Conservation (phyloP, 2,329 filamentous ascomycete genomes). For the Fusarium clavum region DNA sequence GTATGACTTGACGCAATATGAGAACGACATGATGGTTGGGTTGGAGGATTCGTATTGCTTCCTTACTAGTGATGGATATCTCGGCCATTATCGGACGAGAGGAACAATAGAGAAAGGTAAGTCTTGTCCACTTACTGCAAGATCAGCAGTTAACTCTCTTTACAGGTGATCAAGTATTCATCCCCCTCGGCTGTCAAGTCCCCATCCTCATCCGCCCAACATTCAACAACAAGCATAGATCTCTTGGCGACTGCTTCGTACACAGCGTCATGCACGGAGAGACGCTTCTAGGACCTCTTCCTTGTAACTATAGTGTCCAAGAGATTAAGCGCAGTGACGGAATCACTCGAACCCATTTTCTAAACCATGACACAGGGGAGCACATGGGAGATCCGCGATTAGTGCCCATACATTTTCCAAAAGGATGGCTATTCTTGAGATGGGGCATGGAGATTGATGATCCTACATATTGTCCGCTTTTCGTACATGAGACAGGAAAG, state of each 20-base stretch:
- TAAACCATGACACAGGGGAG: not conserved
- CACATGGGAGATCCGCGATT: not conserved
- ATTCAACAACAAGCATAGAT: not conserved
- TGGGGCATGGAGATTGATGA: not conserved
- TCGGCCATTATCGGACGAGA: not conserved
- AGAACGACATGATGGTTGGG: not conserved
- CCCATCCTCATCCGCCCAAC: not conserved
- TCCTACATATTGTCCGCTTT: not conserved
- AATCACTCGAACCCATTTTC: not conserved
- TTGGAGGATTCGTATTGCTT: not conserved
- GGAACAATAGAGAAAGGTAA: not conserved
- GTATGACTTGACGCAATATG: not conserved
- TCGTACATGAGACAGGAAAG: not conserved
- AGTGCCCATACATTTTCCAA: not conserved
- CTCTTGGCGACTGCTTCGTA: not conserved
- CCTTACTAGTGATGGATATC: not conserved
- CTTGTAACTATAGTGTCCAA: not conserved
- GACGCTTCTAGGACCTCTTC: not conserved
- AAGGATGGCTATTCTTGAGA: not conserved
- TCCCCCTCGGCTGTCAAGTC: not conserved
- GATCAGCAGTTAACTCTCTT: not conserved
- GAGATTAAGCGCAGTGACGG: not conserved
- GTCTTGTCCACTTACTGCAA: rapidly evolving
- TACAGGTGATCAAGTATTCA: not conserved
- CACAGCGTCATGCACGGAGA: not conserved